Conservation (phyloP, 2,329 filamentous ascomycete genomes). For the Cryphonectria japonica region DNA sequence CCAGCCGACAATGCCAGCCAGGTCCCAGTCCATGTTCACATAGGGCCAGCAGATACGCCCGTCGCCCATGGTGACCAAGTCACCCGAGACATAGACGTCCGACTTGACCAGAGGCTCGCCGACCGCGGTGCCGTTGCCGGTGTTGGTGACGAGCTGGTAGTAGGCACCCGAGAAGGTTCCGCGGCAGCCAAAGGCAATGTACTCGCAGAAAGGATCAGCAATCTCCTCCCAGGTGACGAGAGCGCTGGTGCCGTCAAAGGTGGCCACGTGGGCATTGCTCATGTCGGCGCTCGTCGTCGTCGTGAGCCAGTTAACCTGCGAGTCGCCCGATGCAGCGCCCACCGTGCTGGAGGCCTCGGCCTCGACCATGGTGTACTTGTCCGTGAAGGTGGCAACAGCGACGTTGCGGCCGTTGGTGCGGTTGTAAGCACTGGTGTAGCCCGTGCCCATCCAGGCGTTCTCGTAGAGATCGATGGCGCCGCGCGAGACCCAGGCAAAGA, state of each 20-base stretch:
- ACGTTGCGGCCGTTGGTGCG: conserved; percentile 63
- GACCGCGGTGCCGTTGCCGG: conserved; percentile 56
- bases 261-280: conserved; percentile 61
- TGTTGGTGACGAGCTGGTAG: conserved; percentile 59
- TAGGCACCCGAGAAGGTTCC: conserved; percentile 62
- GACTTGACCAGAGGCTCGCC: conserved; percentile 53
- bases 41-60: conserved; percentile 66
- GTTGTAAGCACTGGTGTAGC: conserved; percentile 56
- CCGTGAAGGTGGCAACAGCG: conserved; percentile 58
- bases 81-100: conserved; percentile 62
- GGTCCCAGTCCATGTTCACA: conserved; percentile 58
- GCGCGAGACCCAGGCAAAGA: conserved; percentile 66
- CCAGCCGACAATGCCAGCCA: conserved; percentile 33
- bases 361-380: conserved; percentile 61
- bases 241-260: conserved; percentile 55
- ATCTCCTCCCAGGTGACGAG: conserved; percentile 67
- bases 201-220: conserved; percentile 56
- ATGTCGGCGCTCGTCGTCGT: conserved; percentile 55
- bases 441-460: conserved; percentile 61
- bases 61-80: conserved; percentile 64
- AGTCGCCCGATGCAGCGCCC: conserved; percentile 57
- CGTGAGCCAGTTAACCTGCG: conserved; percentile 58
- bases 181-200: conserved; percentile 62
- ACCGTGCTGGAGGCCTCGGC: conserved; percentile 57
- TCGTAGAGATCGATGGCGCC: conserved; percentile 57